Evolutionary conservation across 1,139 yeast species (phyloP).

Genomic region (Yamadazyma oceani): DNA sequence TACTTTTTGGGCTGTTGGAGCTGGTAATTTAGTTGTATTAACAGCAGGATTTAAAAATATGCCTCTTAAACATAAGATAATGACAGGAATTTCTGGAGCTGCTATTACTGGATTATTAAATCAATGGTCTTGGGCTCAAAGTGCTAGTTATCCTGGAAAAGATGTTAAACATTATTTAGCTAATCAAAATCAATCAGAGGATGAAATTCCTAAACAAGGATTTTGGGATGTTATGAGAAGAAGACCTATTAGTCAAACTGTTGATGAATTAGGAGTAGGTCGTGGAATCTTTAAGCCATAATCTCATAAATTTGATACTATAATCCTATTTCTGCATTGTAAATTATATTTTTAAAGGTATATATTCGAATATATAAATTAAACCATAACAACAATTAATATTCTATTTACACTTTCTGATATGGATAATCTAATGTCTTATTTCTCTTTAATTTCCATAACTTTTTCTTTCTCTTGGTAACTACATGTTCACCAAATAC

Average conservation of each 20-base stretch:
- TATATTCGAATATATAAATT: not conserved
- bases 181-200: constrained; percentile 27
- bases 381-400: not conserved
- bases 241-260: constrained; percentile 79
- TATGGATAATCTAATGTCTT: constrained; percentile 81
- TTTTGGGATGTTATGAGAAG: constrained; percentile 85
- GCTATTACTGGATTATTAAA: constrained; percentile 39
- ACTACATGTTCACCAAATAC: constrained; percentile 83
- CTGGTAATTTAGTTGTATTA: constrained; percentile 43
- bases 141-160: constrained; percentile 40
- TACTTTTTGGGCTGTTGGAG: constrained; percentile 45
- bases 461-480: constrained; percentile 81
- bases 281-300: constrained; percentile 49
- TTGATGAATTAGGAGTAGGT: constrained; percentile 71
- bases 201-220: constrained; percentile 52
- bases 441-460: constrained; percentile 83
- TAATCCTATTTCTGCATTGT: not conserved
- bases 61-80: constrained; percentile 44
- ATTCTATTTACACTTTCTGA: constrained; percentile 29
- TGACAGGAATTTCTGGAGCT: constrained; percentile 46
- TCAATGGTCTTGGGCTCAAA: constrained; percentile 46
- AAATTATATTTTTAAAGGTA: not conserved
- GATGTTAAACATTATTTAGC: constrained; percentile 38
- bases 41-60: constrained; percentile 42
- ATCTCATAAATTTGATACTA: not conserved